Evolutionary conservation across 495 filamentous ascomycete genomes (phyloP).

Genomic region (Penicillium argentinense): DNA sequence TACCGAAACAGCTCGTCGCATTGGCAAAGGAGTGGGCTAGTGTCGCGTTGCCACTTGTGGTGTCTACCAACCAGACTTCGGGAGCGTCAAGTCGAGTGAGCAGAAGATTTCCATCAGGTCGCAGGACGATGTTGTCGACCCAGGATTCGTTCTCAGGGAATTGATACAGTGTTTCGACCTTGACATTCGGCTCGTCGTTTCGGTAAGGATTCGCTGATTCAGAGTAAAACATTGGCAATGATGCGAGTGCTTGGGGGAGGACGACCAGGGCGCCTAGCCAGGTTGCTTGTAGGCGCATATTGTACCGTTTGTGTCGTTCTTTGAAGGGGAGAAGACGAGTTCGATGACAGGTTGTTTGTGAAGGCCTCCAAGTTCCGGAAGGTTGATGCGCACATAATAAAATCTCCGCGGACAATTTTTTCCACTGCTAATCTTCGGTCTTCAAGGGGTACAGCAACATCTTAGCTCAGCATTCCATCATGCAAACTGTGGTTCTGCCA

Average conservation of each 20-base stretch:
- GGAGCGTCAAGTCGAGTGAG: slow-evolving; percentile 35
- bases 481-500: too few relatives aligned
- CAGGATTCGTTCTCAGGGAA: slow-evolving; percentile 37
- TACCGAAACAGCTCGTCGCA: slow-evolving; percentile 38
- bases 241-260: slow-evolving; percentile 13
- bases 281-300: slow-evolving; percentile 12
- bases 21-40: slow-evolving; percentile 32
- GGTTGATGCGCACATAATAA: too few relatives aligned
- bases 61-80: slow-evolving; percentile 42
- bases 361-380: too few relatives aligned
- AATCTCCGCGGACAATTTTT: too few relatives aligned
- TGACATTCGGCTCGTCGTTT: slow-evolving; percentile 17
- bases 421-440: too few relatives aligned
- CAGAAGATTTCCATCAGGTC: slow-evolving; percentile 34
- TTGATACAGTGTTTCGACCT: slow-evolving; percentile 32
- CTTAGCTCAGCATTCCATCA: too few relatives aligned
- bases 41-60: slow-evolving; percentile 28
- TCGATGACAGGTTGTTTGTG: too few relatives aligned
- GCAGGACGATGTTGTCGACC: slow-evolving; percentile 40
- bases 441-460: too few relatives aligned
- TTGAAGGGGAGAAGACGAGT: too few relatives aligned
- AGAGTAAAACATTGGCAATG: slow-evolving; percentile 5
- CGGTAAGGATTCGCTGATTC: neutral
- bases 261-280: slow-evolving; percentile 12
- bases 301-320: too few relatives aligned